A percentile compares a stretch with the other conserved stretches of the same genome.
phyloP scores from a whole-genome alignment of 2,329 filamentous ascomycete genomes.

The Aureobasidium pullulans region DNA sequence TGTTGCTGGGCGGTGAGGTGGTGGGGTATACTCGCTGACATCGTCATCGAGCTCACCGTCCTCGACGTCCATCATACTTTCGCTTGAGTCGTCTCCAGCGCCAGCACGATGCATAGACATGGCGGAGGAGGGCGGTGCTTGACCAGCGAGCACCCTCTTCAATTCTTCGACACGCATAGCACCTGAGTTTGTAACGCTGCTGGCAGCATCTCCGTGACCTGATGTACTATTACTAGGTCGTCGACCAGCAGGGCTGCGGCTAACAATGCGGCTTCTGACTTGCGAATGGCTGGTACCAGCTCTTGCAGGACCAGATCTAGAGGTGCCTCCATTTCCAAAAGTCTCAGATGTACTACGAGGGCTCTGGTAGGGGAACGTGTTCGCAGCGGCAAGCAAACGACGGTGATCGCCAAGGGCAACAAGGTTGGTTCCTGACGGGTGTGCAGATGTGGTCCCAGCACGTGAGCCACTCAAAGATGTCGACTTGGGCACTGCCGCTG shows the following conservation, averaged over 20 bases:
- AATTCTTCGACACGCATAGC: slow-evolving; percentile 40
- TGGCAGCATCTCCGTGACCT: slow-evolving; percentile 15
- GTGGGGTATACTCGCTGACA: not conserved
- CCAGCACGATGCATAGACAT: slow-evolving; percentile 18
- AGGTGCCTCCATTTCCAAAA: not conserved
- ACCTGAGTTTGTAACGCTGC: slow-evolving; percentile 41
- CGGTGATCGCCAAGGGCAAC: slow-evolving; percentile 18
- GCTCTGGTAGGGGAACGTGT: slow-evolving; percentile 14
- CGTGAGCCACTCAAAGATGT: slow-evolving; percentile 71
- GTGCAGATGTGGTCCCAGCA: slow-evolving; percentile 25
- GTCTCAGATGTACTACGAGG: slow-evolving; percentile 10
- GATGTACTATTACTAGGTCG: slow-evolving; percentile 33
- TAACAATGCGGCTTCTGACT: slow-evolving; percentile 1
- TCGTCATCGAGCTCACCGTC: slow-evolving; percentile 15
- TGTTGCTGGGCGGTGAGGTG: not conserved
- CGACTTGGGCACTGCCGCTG: slow-evolving; percentile 60
- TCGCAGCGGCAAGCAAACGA: slow-evolving; percentile 19
- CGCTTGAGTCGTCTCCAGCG: slow-evolving; percentile 49
- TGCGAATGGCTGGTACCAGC: slow-evolving; percentile 8
- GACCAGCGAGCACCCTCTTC: slow-evolving; percentile 38
- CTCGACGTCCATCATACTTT: slow-evolving; percentile 52
- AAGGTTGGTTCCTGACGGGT: slow-evolving; percentile 29
- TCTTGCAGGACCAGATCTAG: not conserved
- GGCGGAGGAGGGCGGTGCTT: slow-evolving; percentile 12
- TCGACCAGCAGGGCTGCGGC: slow-evolving; percentile 2